Conservation (phyloP, 2,329 filamentous ascomycete species). For the Endothia cerciana region DNA sequence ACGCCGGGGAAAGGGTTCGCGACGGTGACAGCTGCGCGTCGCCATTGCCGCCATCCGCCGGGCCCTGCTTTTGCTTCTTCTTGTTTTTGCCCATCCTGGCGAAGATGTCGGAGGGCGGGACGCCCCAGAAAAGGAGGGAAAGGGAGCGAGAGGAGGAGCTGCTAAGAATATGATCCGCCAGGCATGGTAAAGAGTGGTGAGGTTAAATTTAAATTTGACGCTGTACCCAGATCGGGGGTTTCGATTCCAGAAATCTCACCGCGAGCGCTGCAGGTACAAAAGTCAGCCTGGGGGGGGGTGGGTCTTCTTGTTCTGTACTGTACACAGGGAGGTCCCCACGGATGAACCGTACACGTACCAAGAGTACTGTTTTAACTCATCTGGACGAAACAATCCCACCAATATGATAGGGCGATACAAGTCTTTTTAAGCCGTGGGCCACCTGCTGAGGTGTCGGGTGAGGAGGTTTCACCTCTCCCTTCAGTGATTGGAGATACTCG, state of each 20-base stretch:
- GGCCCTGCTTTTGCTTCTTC: conserved; percentile 42
- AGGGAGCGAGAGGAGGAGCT: too few species aligned
- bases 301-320: too few species aligned
- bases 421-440: too few species aligned
- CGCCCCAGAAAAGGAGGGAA: not conserved
- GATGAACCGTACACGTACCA: too few species aligned
- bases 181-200: not conserved
- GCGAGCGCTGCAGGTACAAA: not conserved
- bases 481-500: too few species aligned
- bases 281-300: too few species aligned
- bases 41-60: conserved; percentile 36
- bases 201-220: conserved; percentile 1
- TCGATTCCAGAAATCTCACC: conserved; percentile 16
- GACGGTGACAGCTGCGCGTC: conserved; percentile 26
- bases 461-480: too few species aligned
- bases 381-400: too few species aligned
- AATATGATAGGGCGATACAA: too few species aligned
- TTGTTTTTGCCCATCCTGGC: conserved; percentile 52
- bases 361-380: too few species aligned
- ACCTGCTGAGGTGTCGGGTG: too few species aligned
- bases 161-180: not conserved
- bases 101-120: not conserved
- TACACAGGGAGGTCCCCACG: not conserved
- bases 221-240: conserved; percentile 15
- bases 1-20: not conserved